Base-by-base conservation (phyloP, 805 yeast genomes). In the Helenozyma rhizophorensis region DNA sequence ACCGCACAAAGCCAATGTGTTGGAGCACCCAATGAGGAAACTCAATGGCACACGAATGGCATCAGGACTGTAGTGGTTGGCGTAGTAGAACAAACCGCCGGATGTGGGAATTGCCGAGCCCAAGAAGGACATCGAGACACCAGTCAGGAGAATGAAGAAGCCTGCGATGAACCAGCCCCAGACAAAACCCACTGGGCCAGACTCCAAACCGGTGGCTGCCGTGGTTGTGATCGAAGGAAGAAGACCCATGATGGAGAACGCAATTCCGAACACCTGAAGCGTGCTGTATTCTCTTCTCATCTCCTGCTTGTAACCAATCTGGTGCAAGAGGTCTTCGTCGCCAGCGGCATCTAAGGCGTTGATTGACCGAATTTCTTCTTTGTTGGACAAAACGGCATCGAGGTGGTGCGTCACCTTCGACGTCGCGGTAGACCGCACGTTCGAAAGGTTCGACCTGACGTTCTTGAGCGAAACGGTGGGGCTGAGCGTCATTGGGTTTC, bases 1-100 rank as follows among this genome's bases (percentile, higher is more conserved):
- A 19, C 80, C 76, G 32, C 77, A 66, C 34, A 81, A 59, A 1
- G 86, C 86, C 42, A 82, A 53, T 0, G 86, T 64, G 53, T 81
- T 80, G 5, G 82, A 68, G 46, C 78, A 71, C 6, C 88, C 89
- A 41, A 80, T 76, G 21, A 81, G 30, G 28, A 37, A 37, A 26
- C 34, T 29, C 25, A 37, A 28, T 4, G 37, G 37, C 18, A 33
- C 37, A 17, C 37, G 21, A 21, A 23, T 25, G 6, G 21, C 25
- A 15, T 33, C 37, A 1, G 33, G 33, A 25, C 33, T 25, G 28
- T 30, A 37, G 35, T 37, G 25, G 35, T 37, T 33, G 22, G 37
- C 27, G 29, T 33, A 37, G 28, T 24, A 37, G 30, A 33, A 37
- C 34, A 37, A 33, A 18, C 41, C 41, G 6, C 41, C 41, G n/a